Evolutionary conservation across 208 protist species (phyloP).

Genomic region (Tetramitus jugosus): DNA sequence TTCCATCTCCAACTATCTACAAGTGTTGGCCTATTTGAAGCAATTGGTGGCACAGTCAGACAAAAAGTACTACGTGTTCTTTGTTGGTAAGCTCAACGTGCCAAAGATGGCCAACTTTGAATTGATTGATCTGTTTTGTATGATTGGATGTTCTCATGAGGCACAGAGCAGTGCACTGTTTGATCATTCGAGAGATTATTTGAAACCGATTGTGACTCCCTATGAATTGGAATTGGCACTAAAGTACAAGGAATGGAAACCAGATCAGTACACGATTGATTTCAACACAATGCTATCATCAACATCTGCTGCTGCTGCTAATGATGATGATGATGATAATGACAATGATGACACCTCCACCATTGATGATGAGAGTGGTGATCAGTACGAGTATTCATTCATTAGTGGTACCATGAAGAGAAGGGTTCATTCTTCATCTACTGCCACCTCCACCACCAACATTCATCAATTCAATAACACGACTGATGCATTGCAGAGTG

Average conservation of each 20-base stretch:
- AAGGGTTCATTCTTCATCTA: no score
- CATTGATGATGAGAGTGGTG: neutral
- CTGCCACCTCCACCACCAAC: no score
- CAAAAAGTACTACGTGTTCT: slow-evolving; percentile 69
- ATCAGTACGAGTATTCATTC: neutral
- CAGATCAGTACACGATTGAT: no score
- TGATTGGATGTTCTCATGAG: slow-evolving; percentile 69
- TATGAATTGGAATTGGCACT: slow-evolving; percentile 62
- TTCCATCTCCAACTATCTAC: slow-evolving; percentile 57
- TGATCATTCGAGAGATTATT: slow-evolving; percentile 56
- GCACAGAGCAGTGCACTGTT: slow-evolving; percentile 61
- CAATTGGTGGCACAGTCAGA: slow-evolving; percentile 26
- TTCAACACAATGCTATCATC: no score
- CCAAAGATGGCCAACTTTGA: slow-evolving; percentile 80
- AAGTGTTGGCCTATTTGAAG: slow-evolving; percentile 50
- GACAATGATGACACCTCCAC: neutral
- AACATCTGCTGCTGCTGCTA: no score
- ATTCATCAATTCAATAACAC: neutral
- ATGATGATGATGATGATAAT: no score
- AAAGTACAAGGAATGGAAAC: neutral
- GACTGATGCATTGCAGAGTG: neutral
- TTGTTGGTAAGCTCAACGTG: slow-evolving; percentile 77
- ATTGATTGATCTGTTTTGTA: slow-evolving; percentile 72
- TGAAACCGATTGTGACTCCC: slow-evolving; percentile 73
- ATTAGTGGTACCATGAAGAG: neutral